phyloP scores from a whole-genome alignment of 2,329 filamentous ascomycete species.

The Nigrograna mackinnonii region DNA sequence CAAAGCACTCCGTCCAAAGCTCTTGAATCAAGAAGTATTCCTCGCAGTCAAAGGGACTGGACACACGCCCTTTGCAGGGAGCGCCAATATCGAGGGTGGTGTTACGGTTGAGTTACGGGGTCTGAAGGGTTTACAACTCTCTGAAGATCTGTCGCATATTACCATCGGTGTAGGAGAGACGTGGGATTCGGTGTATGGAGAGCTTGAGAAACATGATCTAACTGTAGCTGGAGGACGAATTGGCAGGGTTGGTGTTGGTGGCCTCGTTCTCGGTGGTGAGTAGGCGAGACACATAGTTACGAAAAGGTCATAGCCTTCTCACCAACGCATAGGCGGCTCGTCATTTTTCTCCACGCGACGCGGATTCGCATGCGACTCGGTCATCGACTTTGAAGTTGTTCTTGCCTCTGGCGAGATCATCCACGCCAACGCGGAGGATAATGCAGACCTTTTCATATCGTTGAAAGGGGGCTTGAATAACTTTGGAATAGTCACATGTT shows the following conservation, averaged over 20 bases:
- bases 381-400: constrained; percentile 41
- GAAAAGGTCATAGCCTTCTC: background rate
- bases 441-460: constrained; percentile 42
- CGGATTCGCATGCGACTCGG: constrained; percentile 18
- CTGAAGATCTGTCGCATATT: constrained; percentile 3
- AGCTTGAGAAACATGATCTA: constrained; percentile 1
- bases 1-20: no score
- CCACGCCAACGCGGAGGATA: constrained; percentile 40
- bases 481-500: constrained; percentile 21
- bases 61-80: no score
- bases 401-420: constrained; percentile 47
- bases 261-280: constrained; percentile 2
- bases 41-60: no score
- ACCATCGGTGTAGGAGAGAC: constrained; percentile 5
- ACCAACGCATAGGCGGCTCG: constrained; percentile 21
- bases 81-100: no score
- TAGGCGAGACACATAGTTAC: background rate
- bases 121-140: constrained; percentile 4
- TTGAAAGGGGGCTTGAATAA: constrained; percentile 39
- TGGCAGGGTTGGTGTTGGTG: constrained; percentile 3
- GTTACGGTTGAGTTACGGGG: constrained; percentile 5
- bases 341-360: constrained; percentile 17
- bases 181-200: constrained; percentile 5
- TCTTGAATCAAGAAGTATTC: no score
- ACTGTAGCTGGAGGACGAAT: constrained; percentile 1